These are phyloP conservation scores for Chalaropsis ovoidea DNA, from an alignment of 2,329 filamentous ascomycete genomes.

Conservation along the genomic window DNA sequence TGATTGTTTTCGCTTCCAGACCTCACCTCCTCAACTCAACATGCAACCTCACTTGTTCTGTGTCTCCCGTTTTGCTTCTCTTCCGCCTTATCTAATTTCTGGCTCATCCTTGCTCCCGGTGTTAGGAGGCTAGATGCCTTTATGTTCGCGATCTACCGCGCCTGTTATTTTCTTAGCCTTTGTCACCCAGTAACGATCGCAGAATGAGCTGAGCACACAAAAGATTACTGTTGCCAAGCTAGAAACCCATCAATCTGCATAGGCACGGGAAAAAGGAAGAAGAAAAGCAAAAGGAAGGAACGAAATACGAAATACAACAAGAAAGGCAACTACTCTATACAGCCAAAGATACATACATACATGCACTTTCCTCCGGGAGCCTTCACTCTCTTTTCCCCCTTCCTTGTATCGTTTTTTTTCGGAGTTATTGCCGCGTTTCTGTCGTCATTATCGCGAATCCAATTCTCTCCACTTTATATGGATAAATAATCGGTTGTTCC, in stretches of 20 bases:
- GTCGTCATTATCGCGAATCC: conserved; percentile 1
- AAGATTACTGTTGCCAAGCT: not conserved
- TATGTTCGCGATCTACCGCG: not conserved
- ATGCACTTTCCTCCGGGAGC: not conserved
- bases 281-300: not conserved
- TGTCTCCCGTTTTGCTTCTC: not conserved
- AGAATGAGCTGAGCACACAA: conserved; percentile 8
- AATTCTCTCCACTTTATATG: not conserved
- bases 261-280: not conserved
- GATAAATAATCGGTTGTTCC: not conserved
- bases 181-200: conserved; percentile 5
- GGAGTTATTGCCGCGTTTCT: conserved; percentile 1
- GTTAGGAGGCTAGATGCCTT: not conserved
- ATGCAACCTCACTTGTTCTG: not conserved
- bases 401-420: not conserved
- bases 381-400: not conserved
- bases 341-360: not conserved
- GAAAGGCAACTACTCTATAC: not conserved
- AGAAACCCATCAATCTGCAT: not conserved
- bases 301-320: too few species aligned
- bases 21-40: too few species aligned
- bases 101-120: not conserved
- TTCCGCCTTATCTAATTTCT: not conserved
- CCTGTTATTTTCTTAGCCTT: not conserved
- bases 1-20: too few species aligned